phyloP scores from a whole-genome alignment of 441 rosid species.

The Sinapis alba region DNA sequence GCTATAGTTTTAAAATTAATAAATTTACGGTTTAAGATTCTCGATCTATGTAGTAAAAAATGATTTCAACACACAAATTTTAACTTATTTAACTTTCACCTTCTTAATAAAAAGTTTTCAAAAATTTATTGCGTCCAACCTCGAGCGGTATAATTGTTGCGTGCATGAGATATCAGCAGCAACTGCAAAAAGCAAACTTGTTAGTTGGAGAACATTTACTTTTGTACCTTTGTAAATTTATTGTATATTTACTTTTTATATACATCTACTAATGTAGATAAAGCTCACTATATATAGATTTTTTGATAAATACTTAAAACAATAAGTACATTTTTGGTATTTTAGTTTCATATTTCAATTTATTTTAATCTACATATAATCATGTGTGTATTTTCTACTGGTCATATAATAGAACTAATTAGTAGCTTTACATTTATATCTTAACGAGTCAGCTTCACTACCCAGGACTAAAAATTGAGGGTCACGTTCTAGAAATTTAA shows the following conservation, averaged over 20 bases:
- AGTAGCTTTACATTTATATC: neutral
- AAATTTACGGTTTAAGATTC: too few species aligned
- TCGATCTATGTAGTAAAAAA: too few species aligned
- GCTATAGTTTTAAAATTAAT: too few species aligned
- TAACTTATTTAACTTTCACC: neutral
- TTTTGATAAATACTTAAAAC: neutral
- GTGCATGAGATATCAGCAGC: conserved; percentile 43
- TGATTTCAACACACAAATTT: neutral
- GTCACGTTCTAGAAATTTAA: conserved; percentile 1
- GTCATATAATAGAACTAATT: too few species aligned
- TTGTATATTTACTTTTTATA: conserved; percentile 24
- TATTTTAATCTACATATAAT: neutral
- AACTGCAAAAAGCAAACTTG: conserved; percentile 39
- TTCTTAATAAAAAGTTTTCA: neutral
- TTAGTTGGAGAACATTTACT: conserved; percentile 43
- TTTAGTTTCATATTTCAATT: neutral
- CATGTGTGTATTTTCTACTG: neutral
- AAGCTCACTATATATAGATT: neutral
- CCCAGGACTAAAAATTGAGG: too few species aligned
- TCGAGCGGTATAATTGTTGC: conserved; percentile 45
- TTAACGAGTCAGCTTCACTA: neutral
- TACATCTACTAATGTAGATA: neutral
- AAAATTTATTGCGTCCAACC: conserved; percentile 36
- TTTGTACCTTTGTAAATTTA: conserved; percentile 37
- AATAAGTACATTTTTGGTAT: too few species aligned